Percentiles rank a stretch among this genome's conserved stretches.
Evolutionary conservation across 228 moss, liverwort and hornwort genomes (phyloP).

Genomic region (Sphagnum magellanicum): DNA sequence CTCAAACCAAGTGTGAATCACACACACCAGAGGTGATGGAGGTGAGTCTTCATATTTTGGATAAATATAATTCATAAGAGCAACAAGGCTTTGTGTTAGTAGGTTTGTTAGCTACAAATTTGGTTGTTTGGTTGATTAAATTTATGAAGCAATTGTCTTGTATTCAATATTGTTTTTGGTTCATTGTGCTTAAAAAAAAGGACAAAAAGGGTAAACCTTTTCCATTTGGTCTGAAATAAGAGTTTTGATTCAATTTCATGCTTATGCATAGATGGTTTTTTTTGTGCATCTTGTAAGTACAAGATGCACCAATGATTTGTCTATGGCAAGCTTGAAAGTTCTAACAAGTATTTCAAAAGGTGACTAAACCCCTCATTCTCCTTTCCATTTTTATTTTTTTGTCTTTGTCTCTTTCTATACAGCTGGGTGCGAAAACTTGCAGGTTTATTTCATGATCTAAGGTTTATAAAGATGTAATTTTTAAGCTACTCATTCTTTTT

Average conservation of each 20-base stretch:
- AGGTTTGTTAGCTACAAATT: background rate
- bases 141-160: background rate
- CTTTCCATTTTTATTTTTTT: background rate
- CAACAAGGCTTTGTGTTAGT: no score
- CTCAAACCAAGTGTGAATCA: constrained; percentile 16
- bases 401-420: no score
- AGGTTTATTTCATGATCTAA: background rate
- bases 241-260: background rate
- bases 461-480: background rate
- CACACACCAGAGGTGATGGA: constrained; percentile 13
- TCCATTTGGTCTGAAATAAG: background rate
- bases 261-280: constrained; percentile 14
- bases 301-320: constrained; percentile 43
- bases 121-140: background rate
- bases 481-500: background rate
- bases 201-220: background rate
- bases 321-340: constrained; percentile 40
- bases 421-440: background rate
- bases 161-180: background rate
- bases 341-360: constrained; percentile 17
- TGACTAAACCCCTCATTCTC: constrained; percentile 1
- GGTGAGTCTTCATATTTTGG: constrained; percentile 13
- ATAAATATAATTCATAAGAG: background rate
- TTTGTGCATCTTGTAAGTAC: constrained; percentile 36
- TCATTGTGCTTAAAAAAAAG: background rate